Conservation (phyloP, 306 rosid genomes). For the Mimosa pudica region DNA sequence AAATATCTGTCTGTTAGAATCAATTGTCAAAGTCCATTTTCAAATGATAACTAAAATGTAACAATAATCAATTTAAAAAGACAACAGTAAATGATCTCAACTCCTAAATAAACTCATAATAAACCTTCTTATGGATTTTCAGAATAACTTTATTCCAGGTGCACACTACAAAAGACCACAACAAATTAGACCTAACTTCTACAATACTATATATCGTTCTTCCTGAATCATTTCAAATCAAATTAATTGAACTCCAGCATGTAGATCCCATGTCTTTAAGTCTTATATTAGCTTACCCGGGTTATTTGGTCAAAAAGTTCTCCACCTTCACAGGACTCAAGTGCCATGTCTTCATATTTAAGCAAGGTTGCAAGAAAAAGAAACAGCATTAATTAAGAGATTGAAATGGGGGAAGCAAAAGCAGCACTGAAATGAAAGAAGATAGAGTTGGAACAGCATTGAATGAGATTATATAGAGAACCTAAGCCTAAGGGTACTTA, state of each 20-base stretch:
- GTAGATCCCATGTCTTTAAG: conserved; percentile 21
- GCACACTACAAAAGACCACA: background rate
- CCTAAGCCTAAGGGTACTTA: conserved; percentile 57
- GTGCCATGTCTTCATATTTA: conserved; percentile 85
- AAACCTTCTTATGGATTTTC: background rate
- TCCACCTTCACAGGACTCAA: conserved; percentile 99
- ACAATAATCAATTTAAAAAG: conserved; percentile 13
- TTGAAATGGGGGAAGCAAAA: conserved; percentile 30
- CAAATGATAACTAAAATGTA: conserved; percentile 8
- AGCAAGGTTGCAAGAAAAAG: conserved; percentile 28
- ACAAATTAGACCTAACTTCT: conserved; percentile 21
- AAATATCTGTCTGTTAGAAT: background rate
- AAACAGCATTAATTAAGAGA: conserved; percentile 40
- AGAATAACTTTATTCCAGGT: conserved; percentile 1
- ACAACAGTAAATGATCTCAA: conserved; percentile 13
- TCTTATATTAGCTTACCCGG: conserved; percentile 68
- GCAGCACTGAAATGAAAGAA: conserved; percentile 13
- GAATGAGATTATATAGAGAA: conserved; percentile 22
- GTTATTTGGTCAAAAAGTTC: conserved; percentile 99
- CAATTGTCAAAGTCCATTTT: conserved; percentile 5
- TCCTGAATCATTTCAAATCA: conserved; percentile 12
- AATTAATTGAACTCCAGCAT: conserved; percentile 27
- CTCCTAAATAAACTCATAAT: conserved; percentile 5
- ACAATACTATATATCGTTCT: conserved; percentile 12
- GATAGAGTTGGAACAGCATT: conserved; percentile 24